Evolutionary conservation across 2,329 filamentous ascomycete genomes (phyloP).

Genomic region (Nigrospora osmanthi): DNA sequence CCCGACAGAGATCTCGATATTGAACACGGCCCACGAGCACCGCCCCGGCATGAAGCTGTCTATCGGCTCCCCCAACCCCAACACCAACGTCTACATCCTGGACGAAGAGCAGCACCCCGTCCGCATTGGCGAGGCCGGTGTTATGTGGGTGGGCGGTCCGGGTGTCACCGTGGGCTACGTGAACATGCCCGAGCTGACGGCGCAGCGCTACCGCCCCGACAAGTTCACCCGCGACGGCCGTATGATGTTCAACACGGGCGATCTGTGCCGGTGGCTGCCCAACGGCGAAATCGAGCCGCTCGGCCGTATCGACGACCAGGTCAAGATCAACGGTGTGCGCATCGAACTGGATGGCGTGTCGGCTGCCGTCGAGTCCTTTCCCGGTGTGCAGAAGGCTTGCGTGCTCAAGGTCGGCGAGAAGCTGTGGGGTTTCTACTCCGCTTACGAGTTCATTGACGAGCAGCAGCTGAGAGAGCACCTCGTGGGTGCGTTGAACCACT

Average conservation of each 20-base stretch:
- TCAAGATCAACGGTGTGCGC: constrained; percentile 39
- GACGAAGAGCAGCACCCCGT: background rate
- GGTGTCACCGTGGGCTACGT: background rate
- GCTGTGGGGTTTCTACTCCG: background rate
- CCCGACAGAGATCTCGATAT: constrained; percentile 1
- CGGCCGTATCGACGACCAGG: constrained; percentile 37
- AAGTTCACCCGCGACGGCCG: constrained; percentile 9
- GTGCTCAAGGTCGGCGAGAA: background rate
- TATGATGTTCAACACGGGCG: constrained; percentile 24
- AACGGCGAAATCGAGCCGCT: constrained; percentile 20
- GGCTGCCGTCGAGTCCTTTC: constrained; percentile 1
- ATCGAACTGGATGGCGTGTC: constrained; percentile 29
- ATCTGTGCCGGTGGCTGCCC: constrained; percentile 18
- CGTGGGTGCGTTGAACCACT: background rate
- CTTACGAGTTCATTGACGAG: background rate
- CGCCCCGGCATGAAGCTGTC: background rate
- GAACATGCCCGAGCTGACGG: constrained; percentile 1
- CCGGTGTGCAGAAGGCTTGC: background rate
- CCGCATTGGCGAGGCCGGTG: background rate
- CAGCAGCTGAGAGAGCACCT: background rate
- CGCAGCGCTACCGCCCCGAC: background rate
- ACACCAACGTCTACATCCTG: background rate
- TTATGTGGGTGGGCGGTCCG: background rate
- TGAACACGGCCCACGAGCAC: constrained; percentile 1
- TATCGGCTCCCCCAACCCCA: background rate